Percentiles rank a stretch among this genome's conserved stretches.
These are phyloP conservation scores for Talaromyces islandicus DNA, from an alignment of 2,329 filamentous ascomycete species.

Conservation along the genomic window DNA sequence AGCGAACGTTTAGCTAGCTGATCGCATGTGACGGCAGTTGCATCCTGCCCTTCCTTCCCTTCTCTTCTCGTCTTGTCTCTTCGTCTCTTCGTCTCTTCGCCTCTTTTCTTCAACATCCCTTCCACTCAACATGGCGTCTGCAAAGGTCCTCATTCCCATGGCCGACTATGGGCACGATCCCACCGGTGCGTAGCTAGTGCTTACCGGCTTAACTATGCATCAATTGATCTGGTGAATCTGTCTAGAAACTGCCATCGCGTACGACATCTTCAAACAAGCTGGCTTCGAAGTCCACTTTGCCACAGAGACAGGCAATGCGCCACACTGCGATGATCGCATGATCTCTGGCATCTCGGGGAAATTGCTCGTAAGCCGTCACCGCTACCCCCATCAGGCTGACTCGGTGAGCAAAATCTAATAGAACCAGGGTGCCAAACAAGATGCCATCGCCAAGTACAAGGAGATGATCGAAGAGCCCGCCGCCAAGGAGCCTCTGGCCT, in stretches of 20 bases:
- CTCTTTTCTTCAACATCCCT: neutral
- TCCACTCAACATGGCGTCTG: constrained; percentile 5
- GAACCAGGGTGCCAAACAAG: constrained; percentile 39
- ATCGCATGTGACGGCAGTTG: neutral
- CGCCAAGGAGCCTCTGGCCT: constrained; percentile 40
- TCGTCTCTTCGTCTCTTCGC: too few species aligned
- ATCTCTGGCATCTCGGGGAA: constrained; percentile 45
- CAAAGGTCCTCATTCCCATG: constrained; percentile 46
- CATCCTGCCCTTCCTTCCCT: neutral
- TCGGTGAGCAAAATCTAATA: neutral
- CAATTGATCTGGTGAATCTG: neutral
- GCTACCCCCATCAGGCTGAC: too few species aligned
- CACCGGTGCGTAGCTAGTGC: constrained; percentile 35
- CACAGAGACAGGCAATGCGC: constrained; percentile 44
- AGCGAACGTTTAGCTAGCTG: too few species aligned
- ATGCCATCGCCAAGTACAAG: constrained; percentile 39
- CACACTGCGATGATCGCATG: constrained; percentile 47
- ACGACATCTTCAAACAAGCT: constrained; percentile 42
- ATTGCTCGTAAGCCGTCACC: constrained; percentile 38
- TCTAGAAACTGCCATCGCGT: constrained; percentile 48
- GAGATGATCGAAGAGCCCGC: constrained; percentile 39
- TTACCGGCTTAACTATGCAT: neutral
- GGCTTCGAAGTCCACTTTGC: constrained; percentile 46
- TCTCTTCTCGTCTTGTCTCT: neutral
- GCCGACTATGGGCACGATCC: constrained; percentile 53